Percentiles rank a stretch among this genome's conserved stretches.
These are phyloP conservation scores for Fagopyrum homotropicum DNA, from an alignment of 148 eudicot species.

Conservation along the genomic window DNA sequence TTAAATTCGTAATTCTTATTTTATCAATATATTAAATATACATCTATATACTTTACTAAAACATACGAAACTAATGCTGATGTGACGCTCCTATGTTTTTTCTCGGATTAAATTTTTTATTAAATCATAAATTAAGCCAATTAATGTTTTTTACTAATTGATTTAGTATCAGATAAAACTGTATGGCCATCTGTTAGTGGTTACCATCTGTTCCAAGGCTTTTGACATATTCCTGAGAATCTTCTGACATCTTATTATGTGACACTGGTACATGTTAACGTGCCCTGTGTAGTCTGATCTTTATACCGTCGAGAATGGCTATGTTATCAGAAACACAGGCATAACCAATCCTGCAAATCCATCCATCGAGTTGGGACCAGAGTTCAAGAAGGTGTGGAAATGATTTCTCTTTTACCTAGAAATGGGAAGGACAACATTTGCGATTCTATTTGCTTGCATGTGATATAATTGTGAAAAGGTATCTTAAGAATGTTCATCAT, in stretches of 20 bases:
- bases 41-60: too few relatives aligned
- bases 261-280: not conserved
- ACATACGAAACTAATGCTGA: too few relatives aligned
- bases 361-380: slow-evolving; percentile 95
- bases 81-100: too few relatives aligned
- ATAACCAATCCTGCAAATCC: slow-evolving; percentile 82
- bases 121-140: too few relatives aligned
- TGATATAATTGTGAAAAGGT: not conserved
- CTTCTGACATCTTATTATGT: not conserved
- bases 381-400: slow-evolving; percentile 74
- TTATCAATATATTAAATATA: too few relatives aligned
- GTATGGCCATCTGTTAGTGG: too few relatives aligned
- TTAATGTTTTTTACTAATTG: too few relatives aligned
- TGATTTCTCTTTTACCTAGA: not conserved
- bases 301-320: slow-evolving; percentile 74
- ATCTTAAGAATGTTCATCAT: not conserved
- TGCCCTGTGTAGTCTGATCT: slow-evolving; percentile 74
- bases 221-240: not conserved
- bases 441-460: not conserved
- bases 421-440: not conserved
- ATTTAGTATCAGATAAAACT: too few relatives aligned
- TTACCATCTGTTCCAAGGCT: slow-evolving; percentile 19
- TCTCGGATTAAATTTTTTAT: too few relatives aligned
- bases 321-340: slow-evolving; percentile 63
- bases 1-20: too few relatives aligned